Evolutionary conservation across 371 early-diverging fungal genomes (phyloP), one percentile per base, ranked within the genome.

Genomic region (Circinella minor): DNA sequence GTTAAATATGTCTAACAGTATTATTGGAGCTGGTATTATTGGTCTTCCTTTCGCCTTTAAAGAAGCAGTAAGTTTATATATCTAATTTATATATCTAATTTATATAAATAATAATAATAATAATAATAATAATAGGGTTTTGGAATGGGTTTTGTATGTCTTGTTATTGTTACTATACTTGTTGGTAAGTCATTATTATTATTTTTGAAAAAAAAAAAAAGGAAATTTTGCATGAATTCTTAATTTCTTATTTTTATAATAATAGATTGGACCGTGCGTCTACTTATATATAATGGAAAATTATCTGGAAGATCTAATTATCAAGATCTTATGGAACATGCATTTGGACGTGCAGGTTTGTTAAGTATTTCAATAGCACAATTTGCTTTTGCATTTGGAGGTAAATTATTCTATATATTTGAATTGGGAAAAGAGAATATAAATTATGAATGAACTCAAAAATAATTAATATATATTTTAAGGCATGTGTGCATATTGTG

Each of bases 321-420:
- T 79, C 93, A 92, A 71, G 94, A 92, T 49, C 66, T 94, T 60
- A 81, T 93, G 68, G 83, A 88, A 75, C 86, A 89, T 70, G 88
- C 92, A 49, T 93, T 93, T 77, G 94, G 94, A 49, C 86, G 86
- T 43, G 66, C 85, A 20, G 94, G 94, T 5, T 72, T 92, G 34
- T 75, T 91, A 60, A 83, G 85, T 17, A 93, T 90, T 63, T 93
- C 93, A 4, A 76, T 92, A 61, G 92, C 92, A 71, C 93, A 93
- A 69, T 92, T 93, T 74, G 88, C 86, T 27, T 93, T 94, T 87
- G 92, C 93, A 7, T 92, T 92, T 81, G 94, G 94, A 68, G 94
- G 93, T 87, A 84, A 17, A 51, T 27, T 27, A 27, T n/a, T n/a
- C n/a, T n/a, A n/a, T n/a, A n/a, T n/a, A n/a, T n/a, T n/a, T n/a